Evolutionary conservation across 768 basidiomycete species (phyloP).

Genomic region (Dacryopinax primogenitus): DNA sequence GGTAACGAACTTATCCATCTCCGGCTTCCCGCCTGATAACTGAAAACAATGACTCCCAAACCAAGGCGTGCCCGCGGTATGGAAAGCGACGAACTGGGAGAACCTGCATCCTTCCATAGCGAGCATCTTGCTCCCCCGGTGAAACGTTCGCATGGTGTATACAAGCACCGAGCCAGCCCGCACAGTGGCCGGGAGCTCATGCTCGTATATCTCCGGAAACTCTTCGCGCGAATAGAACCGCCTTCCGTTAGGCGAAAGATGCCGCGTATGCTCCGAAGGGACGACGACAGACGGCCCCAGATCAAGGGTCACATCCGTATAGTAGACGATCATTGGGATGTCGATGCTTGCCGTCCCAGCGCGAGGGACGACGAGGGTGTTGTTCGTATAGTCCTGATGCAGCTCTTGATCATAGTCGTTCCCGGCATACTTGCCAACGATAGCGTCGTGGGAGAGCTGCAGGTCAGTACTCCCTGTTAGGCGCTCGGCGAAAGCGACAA

Average conservation of each 20-base stretch:
- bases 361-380: conserved; percentile 9
- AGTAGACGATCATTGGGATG: conserved; percentile 12
- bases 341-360: not conserved
- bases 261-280: conserved; percentile 4
- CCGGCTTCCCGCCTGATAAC: not conserved
- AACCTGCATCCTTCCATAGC: not conserved
- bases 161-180: not conserved
- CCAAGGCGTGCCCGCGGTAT: not conserved
- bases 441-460: not conserved
- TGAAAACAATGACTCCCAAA: not conserved
- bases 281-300: conserved; percentile 11
- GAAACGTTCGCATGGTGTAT: conserved; percentile 1
- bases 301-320: conserved; percentile 3
- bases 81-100: not conserved
- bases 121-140: not conserved
- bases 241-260: not conserved
- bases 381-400: conserved; percentile 11
- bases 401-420: conserved; percentile 12
- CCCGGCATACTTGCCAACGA: conserved; percentile 13
- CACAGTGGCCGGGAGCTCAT: conserved; percentile 1
- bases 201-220: conserved; percentile 11
- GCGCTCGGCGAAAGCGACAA: conserved; percentile 14
- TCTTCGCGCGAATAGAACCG: not conserved
- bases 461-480: conserved; percentile 3
- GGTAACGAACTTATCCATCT: not conserved